Percentiles rank a stretch among this genome's conserved stretches.
phyloP scores from a whole-genome alignment of 176 grass and related monocot species.

The Leersia perrieri region DNA sequence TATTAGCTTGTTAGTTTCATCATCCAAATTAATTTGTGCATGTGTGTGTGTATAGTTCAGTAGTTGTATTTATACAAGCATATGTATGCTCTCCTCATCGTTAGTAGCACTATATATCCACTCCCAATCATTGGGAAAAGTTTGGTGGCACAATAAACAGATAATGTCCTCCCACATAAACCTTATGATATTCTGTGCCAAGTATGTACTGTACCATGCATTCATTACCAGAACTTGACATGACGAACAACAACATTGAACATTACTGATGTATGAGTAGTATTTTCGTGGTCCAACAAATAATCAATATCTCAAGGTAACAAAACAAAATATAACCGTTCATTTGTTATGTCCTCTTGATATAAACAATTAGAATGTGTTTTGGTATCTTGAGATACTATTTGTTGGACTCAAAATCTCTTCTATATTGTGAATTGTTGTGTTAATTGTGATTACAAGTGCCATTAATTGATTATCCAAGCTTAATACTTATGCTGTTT shows the following conservation, averaged over 20 bases:
- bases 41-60: background rate
- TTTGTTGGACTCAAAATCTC: too few relatives aligned
- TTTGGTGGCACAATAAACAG: slow-evolving; percentile 25
- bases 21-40: background rate
- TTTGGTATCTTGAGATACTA: too few relatives aligned
- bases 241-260: background rate
- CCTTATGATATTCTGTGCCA: slow-evolving; percentile 32
- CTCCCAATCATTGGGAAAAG: slow-evolving; percentile 37
- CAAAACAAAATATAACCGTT: too few relatives aligned
- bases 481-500: background rate
- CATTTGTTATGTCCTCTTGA: too few relatives aligned
- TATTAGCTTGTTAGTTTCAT: too few relatives aligned
- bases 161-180: slow-evolving; percentile 3
- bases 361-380: too few relatives aligned
- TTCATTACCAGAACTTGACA: slow-evolving; percentile 8
- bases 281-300: too few relatives aligned
- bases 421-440: too few relatives aligned
- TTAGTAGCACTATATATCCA: background rate
- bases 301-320: too few relatives aligned
- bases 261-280: too few relatives aligned
- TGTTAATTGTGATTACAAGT: too few relatives aligned
- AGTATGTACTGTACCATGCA: slow-evolving; percentile 7
- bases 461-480: background rate
- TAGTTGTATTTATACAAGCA: background rate
- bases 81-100: background rate